A percentile compares a stretch with the other conserved stretches of the same genome.
Evolutionary conservation across 2,329 filamentous ascomycete genomes (phyloP).

Genomic region (Talaromyces rugulosus): DNA sequence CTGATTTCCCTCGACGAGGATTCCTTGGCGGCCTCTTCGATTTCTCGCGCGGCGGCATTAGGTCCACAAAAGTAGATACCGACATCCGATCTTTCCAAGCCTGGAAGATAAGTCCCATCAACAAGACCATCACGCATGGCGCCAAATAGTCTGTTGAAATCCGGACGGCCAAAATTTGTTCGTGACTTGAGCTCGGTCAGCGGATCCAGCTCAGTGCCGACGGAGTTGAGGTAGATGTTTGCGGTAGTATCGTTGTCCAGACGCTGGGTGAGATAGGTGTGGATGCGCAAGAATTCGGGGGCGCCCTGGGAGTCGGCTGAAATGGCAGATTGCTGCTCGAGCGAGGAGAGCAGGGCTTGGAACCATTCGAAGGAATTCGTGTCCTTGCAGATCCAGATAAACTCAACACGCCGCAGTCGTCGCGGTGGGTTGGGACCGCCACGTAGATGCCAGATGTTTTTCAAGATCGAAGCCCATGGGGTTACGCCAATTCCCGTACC

Average conservation of each 20-base stretch:
- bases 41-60: conserved; percentile 72
- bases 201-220: conserved; percentile 82
- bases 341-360: conserved; percentile 83
- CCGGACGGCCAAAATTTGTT: conserved; percentile 92
- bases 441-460: conserved; percentile 97
- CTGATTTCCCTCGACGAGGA: conserved; percentile 73
- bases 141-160: conserved; percentile 75
- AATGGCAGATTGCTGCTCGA: conserved; percentile 79
- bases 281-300: conserved; percentile 87
- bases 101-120: conserved; percentile 78
- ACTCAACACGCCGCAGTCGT: conserved; percentile 89
- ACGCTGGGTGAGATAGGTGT: conserved; percentile 94
- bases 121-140: conserved; percentile 85
- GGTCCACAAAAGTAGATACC: conserved; percentile 98
- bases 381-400: conserved; percentile 98
- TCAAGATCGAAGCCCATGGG: conserved; percentile 82
- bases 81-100: conserved; percentile 71
- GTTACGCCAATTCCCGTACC: conserved; percentile 81
- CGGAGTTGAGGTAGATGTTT: conserved; percentile 95
- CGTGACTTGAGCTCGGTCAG: conserved; percentile 84
- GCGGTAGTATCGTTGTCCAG: conserved; percentile 88
- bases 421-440: conserved; percentile 83
- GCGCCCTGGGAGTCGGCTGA: conserved; percentile 54
- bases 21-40: conserved; percentile 72
- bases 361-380: conserved; percentile 98